Evolutionary conservation across 129 eudicot species (phyloP).

Genomic region (Tagetes patula): DNA sequence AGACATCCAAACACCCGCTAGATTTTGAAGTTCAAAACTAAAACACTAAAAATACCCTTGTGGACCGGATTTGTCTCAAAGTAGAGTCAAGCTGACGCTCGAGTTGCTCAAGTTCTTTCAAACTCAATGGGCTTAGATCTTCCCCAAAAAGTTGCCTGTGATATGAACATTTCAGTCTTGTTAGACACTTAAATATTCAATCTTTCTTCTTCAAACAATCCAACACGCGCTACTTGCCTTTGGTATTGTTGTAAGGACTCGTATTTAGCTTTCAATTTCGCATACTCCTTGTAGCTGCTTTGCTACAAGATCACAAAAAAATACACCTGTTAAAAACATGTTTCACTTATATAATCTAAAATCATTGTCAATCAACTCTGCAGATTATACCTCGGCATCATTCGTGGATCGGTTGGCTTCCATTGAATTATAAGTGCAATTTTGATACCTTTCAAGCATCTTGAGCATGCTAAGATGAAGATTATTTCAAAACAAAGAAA

Average conservation of each 20-base stretch:
- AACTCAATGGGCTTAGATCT: slow-evolving; percentile 72
- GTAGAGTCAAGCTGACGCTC: slow-evolving; percentile 90
- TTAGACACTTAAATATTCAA: not conserved
- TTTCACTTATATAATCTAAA: not conserved
- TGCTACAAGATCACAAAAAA: slow-evolving; percentile 40
- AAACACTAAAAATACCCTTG: slow-evolving; percentile 49
- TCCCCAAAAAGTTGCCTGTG: slow-evolving; percentile 88
- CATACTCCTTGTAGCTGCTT: slow-evolving; percentile 85
- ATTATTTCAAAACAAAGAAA: not conserved
- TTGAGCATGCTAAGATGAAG: slow-evolving; percentile 65
- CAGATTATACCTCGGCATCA: slow-evolving; percentile 57
- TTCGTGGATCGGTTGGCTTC: slow-evolving; percentile 64
- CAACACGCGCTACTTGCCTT: slow-evolving; percentile 43
- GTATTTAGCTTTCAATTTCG: slow-evolving; percentile 67
- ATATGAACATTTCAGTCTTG: slow-evolving; percentile 5
- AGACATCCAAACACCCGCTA: not conserved
- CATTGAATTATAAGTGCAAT: slow-evolving; percentile 73
- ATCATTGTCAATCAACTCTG: not conserved
- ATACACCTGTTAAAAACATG: not conserved
- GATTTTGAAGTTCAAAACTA: not conserved
- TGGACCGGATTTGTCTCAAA: slow-evolving; percentile 74
- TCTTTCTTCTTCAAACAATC: not conserved
- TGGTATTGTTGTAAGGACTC: slow-evolving; percentile 87
- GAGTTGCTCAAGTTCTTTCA: slow-evolving; percentile 86
- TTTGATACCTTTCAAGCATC: slow-evolving; percentile 88